Base-by-base conservation (phyloP, 768 basidiomycete genomes). In the Boletellus ananas region DNA sequence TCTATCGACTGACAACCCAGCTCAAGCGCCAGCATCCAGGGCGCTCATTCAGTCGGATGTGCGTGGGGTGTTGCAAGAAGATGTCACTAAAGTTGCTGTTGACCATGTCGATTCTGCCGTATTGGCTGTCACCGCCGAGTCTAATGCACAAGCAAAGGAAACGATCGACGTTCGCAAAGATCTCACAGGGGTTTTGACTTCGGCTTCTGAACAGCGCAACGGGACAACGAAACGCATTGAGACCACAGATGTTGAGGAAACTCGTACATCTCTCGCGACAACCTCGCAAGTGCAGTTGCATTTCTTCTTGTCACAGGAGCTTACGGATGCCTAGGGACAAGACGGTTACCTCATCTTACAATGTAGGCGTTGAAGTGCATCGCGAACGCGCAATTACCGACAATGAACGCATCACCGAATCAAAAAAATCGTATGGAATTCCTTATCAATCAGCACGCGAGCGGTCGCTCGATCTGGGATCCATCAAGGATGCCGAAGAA, bases 291-390 rank as follows among this genome's bases (percentile, higher is more conserved):
- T 42, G 27, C 16, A 1, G 12, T 14, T 3, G 29, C 9, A 23
- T 36, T 4, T n/a, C 34, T 41, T 47, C 12, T 40, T 18, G 13
- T 41, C 4, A 9, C 14, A 6, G 27, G 33, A 36, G 12, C 29
- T 56, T 34, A 59, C 17, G 14, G 18, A 34, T 42, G 3, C 17
- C 3, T 16, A 59, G 58, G 34, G 34, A 44, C 14, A 41, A 34
- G 18, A 34, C 20, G 17, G 20, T 37, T 27, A 20, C n/a, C 5
- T 17, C 13, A 0, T 36, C 43, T 39, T 18, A 21, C 1, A 16
- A 21, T 7, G 23, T 29, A 6, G 38, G 38, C 12, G 6, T 6
- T 11, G 41, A n/a, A 2, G 42, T n/a, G 12, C 18, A n/a, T 20
- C 42, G 12, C 1, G 43, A 20, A 12, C 20, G n/a, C n/a, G 38